Evolutionary conservation across 768 basidiomycete genomes (phyloP), one percentile per base, ranked within the genome.

Genomic region (Suillus occidentalis): DNA sequence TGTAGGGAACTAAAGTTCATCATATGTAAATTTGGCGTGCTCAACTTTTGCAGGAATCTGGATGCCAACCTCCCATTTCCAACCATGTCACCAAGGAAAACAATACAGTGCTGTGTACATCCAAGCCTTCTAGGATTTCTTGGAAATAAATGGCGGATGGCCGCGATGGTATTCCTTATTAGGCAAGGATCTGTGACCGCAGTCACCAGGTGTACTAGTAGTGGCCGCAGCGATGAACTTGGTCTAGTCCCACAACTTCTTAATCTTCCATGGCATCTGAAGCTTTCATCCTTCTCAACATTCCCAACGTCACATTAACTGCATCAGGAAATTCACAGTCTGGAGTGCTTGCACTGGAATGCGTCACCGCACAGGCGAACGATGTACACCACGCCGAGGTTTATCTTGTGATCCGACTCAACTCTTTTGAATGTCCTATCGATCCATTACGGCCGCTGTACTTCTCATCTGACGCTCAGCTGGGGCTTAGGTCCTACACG

Each of bases 381-480:
- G 68, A 74, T 22, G 63, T 72, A 25, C 64, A 67, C 43, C 62
- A 77, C 25, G 47, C 71, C 49, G 86, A 89, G 67, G 83, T 89
- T 61, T 91, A 87, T 75, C 85, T 92, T 61, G 86, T 92, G 25
- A 72, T 91, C 53, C 82, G 82, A 42, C 72, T 91, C 18, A 82
- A 85, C 64, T 47, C 74, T 4, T 80, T 84, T 52, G 89, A 92
- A 70, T 77, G 82, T 28, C 85, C 87, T 9, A 75, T 92, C 34
- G 86, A 89, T 62, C 90, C 90, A 2, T 74, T 80, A 4, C 78
- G 82, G 22, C 63, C 77, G 7, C 80, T 91, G 61, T 75, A 75
- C 5, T 79, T 82, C 58, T 68, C 73, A 1, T 55, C 20, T 18
- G 31, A 58, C 34, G 37, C 52, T 12, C 49, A 45, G 45, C 49